phyloP scores from a whole-genome alignment of 495 filamentous ascomycete genomes.

The Penicillium lagena region DNA sequence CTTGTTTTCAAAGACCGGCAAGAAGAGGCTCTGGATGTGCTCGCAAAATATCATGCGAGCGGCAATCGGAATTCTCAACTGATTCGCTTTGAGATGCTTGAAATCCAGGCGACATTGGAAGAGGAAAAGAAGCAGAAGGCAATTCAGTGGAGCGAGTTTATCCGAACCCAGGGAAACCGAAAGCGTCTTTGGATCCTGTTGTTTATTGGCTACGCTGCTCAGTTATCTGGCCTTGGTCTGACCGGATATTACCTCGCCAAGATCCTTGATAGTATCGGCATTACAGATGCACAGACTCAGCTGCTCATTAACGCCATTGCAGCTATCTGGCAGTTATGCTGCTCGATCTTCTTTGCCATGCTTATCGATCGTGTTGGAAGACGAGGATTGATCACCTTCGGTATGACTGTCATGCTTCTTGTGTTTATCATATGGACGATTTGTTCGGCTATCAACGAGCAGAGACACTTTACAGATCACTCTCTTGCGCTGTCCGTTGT shows the following conservation, averaged over 20 bases:
- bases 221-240: slow-evolving; percentile 64
- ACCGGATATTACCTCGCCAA: slow-evolving; percentile 55
- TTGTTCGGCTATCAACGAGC: slow-evolving; percentile 26
- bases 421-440: slow-evolving; percentile 54
- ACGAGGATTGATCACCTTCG: slow-evolving; percentile 51
- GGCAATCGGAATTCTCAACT: slow-evolving; percentile 18
- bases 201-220: slow-evolving; percentile 50
- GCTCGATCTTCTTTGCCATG: slow-evolving; percentile 34
- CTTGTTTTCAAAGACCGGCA: slow-evolving; percentile 29
- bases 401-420: slow-evolving; percentile 49
- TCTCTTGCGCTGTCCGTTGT: too few relatives aligned
- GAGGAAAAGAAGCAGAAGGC: slow-evolving; percentile 29
- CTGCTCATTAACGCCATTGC: slow-evolving; percentile 24
- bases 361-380: slow-evolving; percentile 53
- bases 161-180: slow-evolving; percentile 63
- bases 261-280: slow-evolving; percentile 52
- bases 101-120: slow-evolving; percentile 26
- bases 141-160: slow-evolving; percentile 46
- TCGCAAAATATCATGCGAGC: slow-evolving; percentile 30
- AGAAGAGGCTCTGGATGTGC: slow-evolving; percentile 30
- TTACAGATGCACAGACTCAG: slow-evolving; percentile 41
- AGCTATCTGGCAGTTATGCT: too few relatives aligned
- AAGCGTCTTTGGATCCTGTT: slow-evolving; percentile 53
- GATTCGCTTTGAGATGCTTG: slow-evolving; percentile 26
- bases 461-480: too few relatives aligned